Percentiles rank a stretch among this genome's conserved stretches.
phyloP scores from a whole-genome alignment of 352 stramenopile species.

The Phytopythium oedochilum region DNA sequence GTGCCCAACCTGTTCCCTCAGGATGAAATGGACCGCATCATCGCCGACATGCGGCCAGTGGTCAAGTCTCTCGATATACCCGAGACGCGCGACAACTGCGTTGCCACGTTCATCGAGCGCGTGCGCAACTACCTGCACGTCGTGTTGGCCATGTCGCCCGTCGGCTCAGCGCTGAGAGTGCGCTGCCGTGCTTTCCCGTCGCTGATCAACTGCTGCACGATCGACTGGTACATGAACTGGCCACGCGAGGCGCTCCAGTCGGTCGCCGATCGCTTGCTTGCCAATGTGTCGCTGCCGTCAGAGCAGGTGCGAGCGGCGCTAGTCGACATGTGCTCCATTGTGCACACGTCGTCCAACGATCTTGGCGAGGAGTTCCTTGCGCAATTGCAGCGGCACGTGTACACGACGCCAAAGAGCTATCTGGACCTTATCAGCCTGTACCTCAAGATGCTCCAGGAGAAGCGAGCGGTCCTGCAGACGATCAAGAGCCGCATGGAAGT shows the following conservation, averaged over 20 bases:
- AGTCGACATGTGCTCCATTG: slow-evolving; percentile 90
- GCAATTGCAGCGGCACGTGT: slow-evolving; percentile 89
- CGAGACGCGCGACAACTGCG: slow-evolving; percentile 91
- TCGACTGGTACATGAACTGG: slow-evolving; percentile 96
- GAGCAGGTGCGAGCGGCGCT: slow-evolving; percentile 73
- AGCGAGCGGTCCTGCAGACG: slow-evolving; percentile 73
- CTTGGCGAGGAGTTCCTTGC: slow-evolving; percentile 86
- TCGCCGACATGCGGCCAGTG: slow-evolving; percentile 90
- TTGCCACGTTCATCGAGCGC: slow-evolving; percentile 85
- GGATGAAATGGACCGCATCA: slow-evolving; percentile 94
- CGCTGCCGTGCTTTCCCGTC: slow-evolving; percentile 93
- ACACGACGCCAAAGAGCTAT: slow-evolving; percentile 97
- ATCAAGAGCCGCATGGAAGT: slow-evolving; percentile 89
- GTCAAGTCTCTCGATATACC: slow-evolving; percentile 84
- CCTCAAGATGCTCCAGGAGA: slow-evolving; percentile 89
- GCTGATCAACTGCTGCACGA: slow-evolving; percentile 95
- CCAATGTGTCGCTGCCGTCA: slow-evolving; percentile 67
- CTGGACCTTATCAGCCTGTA: slow-evolving; percentile 95
- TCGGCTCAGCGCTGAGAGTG: slow-evolving; percentile 90
- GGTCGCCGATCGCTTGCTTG: slow-evolving; percentile 87
- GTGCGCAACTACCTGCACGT: slow-evolving; percentile 94
- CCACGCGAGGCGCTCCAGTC: slow-evolving; percentile 89
- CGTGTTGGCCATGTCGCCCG: slow-evolving; percentile 92
- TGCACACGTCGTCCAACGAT: slow-evolving; percentile 91
- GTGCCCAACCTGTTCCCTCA: slow-evolving; percentile 93